Evolutionary conservation across 2,329 filamentous ascomycete genomes (phyloP).

Genomic region (Stagonosporopsis chrysanthemi): DNA sequence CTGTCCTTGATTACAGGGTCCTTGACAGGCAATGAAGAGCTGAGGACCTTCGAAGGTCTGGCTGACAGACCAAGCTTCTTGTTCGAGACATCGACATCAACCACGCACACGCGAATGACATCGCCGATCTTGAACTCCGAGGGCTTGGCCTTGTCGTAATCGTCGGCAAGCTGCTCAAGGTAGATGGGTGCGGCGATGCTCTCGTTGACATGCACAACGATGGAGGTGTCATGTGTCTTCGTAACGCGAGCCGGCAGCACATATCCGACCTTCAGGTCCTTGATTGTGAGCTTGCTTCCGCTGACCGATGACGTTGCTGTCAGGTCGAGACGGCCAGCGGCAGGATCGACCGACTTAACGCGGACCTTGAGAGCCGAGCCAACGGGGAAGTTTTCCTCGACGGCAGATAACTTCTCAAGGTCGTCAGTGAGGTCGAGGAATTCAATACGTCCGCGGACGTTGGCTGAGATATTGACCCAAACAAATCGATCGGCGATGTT

Average conservation of each 20-base stretch:
- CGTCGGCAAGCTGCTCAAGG: conserved; percentile 83
- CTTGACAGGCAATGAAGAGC: conserved; percentile 79
- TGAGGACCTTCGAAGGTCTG: conserved; percentile 86
- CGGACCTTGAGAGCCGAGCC: conserved; percentile 87
- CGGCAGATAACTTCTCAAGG: conserved; percentile 76
- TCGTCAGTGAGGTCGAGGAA: conserved; percentile 88
- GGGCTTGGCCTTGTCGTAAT: conserved; percentile 82
- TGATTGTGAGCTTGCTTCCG: conserved; percentile 69
- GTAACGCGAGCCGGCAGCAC: conserved; percentile 84
- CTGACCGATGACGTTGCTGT: conserved; percentile 72
- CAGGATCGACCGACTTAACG: conserved; percentile 75
- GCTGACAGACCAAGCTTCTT: conserved; percentile 84
- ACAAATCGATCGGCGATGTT: conserved; percentile 80
- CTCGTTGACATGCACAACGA: conserved; percentile 86
- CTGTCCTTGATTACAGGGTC: conserved; percentile 79
- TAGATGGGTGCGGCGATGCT: conserved; percentile 79
- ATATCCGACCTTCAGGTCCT: conserved; percentile 77
- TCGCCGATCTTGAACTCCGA: conserved; percentile 81
- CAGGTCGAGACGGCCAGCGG: conserved; percentile 80
- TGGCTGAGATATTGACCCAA: conserved; percentile 91
- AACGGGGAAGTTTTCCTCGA: conserved; percentile 82
- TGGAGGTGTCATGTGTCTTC: conserved; percentile 81
- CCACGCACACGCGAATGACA: conserved; percentile 84
- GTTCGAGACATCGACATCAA: conserved; percentile 80
- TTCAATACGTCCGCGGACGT: conserved; percentile 82